phyloP scores from a whole-genome alignment of 2,329 filamentous ascomycete species.

The Triangularia setosa region DNA sequence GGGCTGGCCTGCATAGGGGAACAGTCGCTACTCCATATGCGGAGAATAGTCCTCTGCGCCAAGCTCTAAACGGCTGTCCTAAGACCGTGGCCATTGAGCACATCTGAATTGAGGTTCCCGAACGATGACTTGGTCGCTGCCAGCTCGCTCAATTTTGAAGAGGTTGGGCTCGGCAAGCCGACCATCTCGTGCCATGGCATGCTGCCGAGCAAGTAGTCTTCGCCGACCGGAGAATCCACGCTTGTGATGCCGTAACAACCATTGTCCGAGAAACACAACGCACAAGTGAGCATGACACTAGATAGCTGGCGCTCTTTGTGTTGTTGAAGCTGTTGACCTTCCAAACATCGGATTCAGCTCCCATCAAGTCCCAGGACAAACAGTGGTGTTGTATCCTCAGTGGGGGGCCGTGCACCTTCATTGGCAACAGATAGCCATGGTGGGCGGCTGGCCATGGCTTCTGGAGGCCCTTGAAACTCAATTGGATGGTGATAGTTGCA shows the following conservation, averaged over 20 bases:
- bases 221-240: background rate
- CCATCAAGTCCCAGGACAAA: background rate
- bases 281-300: background rate
- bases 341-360: background rate
- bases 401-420: background rate
- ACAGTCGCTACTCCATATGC: constrained; percentile 13
- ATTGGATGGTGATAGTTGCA: background rate
- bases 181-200: background rate
- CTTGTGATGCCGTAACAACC: background rate
- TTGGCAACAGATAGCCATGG: background rate
- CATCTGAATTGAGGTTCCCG: constrained; percentile 9
- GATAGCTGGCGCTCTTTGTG: background rate
- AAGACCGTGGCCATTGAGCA: constrained; percentile 8
- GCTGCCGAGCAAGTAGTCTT: background rate
- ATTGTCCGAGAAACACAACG: background rate
- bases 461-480: background rate
- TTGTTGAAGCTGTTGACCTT: background rate
- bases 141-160: background rate
- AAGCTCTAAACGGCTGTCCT: constrained; percentile 16
- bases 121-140: constrained; percentile 9
- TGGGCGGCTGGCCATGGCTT: background rate
- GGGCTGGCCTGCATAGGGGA: constrained; percentile 21
- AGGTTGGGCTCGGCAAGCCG: constrained; percentile 12
- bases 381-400: background rate
- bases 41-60: constrained; percentile 17